These are phyloP conservation scores for Jackrogersella minutella DNA, from an alignment of 495 filamentous ascomycete species.

Conservation along the genomic window DNA sequence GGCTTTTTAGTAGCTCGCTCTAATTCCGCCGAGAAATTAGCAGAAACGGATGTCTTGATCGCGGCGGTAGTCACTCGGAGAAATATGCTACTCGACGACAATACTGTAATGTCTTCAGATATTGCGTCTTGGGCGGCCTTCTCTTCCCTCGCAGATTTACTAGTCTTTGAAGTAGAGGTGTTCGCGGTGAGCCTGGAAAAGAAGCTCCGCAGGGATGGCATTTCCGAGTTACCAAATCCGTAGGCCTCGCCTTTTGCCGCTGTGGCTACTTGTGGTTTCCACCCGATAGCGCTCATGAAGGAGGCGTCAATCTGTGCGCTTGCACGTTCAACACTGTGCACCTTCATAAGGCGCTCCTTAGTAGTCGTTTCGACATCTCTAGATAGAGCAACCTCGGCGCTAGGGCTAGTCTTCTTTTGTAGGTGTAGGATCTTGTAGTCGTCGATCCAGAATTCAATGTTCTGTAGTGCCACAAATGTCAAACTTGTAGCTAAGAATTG, in stretches of 20 bases:
- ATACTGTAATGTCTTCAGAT: conserved; percentile 70
- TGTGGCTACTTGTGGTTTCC: conserved; percentile 66
- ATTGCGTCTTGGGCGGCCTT: conserved; percentile 63
- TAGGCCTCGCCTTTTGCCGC: conserved; percentile 50
- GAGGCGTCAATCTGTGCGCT: conserved; percentile 89
- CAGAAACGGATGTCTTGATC: conserved; percentile 73
- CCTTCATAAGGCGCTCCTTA: conserved; percentile 83
- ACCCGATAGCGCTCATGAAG: conserved; percentile 89
- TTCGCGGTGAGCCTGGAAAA: conserved; percentile 73
- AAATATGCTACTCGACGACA: conserved; percentile 79
- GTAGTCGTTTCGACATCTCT: conserved; percentile 82
- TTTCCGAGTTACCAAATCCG: conserved; percentile 48
- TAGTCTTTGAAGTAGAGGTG: conserved; percentile 47
- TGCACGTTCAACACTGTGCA: conserved; percentile 75
- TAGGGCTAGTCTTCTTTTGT: conserved; percentile 83
- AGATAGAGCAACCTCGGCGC: conserved; percentile 74
- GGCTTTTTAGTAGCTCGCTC: conserved; percentile 97
- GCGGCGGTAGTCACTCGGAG: conserved; percentile 84
- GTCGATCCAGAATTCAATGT: conserved; percentile 90
- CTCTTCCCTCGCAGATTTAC: conserved; percentile 61
- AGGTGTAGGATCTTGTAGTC: conserved; percentile 80
- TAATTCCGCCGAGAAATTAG: conserved; percentile 79
- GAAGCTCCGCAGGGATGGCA: conserved; percentile 74
- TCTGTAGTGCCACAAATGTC: conserved; percentile 90
- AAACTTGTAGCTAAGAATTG: conserved; percentile 94